Evolutionary conservation across 371 early-diverging fungal genomes (phyloP).

Genomic region (Funneliformis caledonium): DNA sequence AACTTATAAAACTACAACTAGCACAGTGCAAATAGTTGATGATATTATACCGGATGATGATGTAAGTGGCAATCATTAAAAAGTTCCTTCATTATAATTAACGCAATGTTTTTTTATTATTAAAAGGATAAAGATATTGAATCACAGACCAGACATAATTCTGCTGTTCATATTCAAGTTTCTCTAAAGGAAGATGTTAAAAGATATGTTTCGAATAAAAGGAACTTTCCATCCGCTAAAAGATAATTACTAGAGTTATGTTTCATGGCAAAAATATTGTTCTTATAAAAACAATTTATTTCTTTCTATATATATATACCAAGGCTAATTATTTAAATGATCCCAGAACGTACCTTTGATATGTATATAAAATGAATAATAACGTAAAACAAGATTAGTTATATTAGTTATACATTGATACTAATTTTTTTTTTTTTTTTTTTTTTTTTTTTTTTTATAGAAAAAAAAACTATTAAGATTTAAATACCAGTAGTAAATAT

Average conservation of each 20-base stretch:
- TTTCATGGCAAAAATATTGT: too few species aligned
- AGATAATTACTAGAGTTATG: neutral
- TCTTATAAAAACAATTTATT: too few species aligned
- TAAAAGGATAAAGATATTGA: conserved; percentile 30
- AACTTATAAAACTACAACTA: conserved; percentile 32
- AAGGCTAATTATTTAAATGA: too few species aligned
- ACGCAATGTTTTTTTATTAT: conserved; percentile 6
- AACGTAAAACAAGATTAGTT: neutral
- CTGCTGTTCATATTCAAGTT: conserved; percentile 22
- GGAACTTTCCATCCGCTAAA: neutral
- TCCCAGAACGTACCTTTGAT: neutral
- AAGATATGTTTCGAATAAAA: neutral
- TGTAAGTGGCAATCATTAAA: conserved; percentile 12
- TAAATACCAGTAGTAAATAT: neutral
- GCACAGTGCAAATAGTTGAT: conserved; percentile 33
- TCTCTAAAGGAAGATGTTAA: conserved; percentile 23
- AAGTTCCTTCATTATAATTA: neutral
- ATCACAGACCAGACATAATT: conserved; percentile 31
- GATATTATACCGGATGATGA: conserved; percentile 38
- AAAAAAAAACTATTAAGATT: neutral
- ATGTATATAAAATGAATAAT: neutral
- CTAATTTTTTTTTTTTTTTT: neutral
- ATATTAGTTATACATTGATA: neutral
- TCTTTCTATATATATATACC: too few species aligned
- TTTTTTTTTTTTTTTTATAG: neutral